Evolutionary conservation across 441 rosid species (phyloP).

Genomic region (Mallotus repandus): DNA sequence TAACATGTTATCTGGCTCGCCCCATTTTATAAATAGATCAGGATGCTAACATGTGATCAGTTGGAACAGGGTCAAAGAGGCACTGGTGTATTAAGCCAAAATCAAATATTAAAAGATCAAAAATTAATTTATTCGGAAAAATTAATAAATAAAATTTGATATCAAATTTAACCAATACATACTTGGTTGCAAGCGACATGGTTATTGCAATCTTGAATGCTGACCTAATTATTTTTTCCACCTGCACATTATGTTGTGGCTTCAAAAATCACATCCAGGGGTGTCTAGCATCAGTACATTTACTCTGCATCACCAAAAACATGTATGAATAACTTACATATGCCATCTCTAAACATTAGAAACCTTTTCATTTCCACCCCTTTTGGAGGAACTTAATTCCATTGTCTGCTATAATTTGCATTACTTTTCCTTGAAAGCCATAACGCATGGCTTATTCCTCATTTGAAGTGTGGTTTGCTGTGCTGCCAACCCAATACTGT

Average conservation of each 20-base stretch:
- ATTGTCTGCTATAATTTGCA: conserved; percentile 3
- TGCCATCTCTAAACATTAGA: conserved; percentile 19
- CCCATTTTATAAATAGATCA: no score
- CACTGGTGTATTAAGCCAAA: no score
- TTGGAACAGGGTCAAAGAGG: no score
- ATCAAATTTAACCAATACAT: conserved; percentile 1
- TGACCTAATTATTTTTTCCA: conserved; percentile 20
- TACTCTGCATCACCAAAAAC: background rate
- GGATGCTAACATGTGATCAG: no score
- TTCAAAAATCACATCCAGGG: conserved; percentile 18
- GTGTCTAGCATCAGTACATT: conserved; percentile 8
- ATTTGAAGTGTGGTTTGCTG: conserved; percentile 47
- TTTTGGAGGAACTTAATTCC: conserved; percentile 7
- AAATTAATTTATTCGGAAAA: background rate
- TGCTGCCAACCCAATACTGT: conserved; percentile 77
- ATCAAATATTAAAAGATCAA: no score
- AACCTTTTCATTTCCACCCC: conserved; percentile 15
- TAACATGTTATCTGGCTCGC: no score
- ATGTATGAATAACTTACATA: conserved; percentile 19
- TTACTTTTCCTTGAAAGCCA: background rate
- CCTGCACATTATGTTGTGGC: conserved; percentile 13
- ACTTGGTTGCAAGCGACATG: no score
- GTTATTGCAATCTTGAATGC: conserved; percentile 17
- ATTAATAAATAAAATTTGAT: conserved; percentile 17
- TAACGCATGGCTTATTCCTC: conserved; percentile 23